These are phyloP conservation scores for Nicotiana noctiflora DNA, from an alignment of 257 asterid genomes.

Conservation along the genomic window DNA sequence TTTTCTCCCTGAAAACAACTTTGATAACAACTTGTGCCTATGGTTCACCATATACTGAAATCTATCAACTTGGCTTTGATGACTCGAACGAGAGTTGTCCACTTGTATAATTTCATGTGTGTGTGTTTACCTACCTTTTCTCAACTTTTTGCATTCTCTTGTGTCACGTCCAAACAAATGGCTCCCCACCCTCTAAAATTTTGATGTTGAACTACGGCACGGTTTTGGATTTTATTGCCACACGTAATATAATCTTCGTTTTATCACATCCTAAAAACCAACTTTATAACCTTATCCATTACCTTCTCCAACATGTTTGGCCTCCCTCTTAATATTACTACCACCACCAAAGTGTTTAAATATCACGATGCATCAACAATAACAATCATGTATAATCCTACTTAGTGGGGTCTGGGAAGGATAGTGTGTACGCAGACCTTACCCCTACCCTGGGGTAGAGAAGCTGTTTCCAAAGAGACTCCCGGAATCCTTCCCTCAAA, in stretches of 20 bases:
- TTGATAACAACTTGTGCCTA: slow-evolving; percentile 26
- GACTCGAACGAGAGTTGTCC: slow-evolving; percentile 28
- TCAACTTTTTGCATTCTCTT: slow-evolving; percentile 22
- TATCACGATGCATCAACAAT: neutral
- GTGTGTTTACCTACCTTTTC: slow-evolving; percentile 44
- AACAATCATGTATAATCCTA: too few species aligned
- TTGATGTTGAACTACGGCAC: slow-evolving; percentile 30
- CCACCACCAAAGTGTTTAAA: neutral
- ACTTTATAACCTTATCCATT: slow-evolving; percentile 14
- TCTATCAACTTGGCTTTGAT: slow-evolving; percentile 39
- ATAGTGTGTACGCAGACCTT: too few species aligned
- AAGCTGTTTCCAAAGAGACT: too few species aligned
- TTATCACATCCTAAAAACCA: neutral
- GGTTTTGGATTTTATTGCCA: slow-evolving; percentile 29
- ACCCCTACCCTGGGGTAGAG: too few species aligned
- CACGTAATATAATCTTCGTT: slow-evolving; percentile 13
- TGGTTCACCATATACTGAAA: slow-evolving; percentile 30
- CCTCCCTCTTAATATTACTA: neutral
- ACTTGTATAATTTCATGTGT: slow-evolving; percentile 40
- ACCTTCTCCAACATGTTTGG: neutral
- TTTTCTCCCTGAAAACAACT: slow-evolving; percentile 6
- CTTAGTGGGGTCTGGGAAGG: too few species aligned
- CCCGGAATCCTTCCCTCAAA: too few species aligned
- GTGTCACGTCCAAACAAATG: slow-evolving; percentile 25
- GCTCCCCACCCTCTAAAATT: slow-evolving; percentile 39